Conservation (phyloP, 2,329 filamentous ascomycete genomes). For the Penicillium frequentans region DNA sequence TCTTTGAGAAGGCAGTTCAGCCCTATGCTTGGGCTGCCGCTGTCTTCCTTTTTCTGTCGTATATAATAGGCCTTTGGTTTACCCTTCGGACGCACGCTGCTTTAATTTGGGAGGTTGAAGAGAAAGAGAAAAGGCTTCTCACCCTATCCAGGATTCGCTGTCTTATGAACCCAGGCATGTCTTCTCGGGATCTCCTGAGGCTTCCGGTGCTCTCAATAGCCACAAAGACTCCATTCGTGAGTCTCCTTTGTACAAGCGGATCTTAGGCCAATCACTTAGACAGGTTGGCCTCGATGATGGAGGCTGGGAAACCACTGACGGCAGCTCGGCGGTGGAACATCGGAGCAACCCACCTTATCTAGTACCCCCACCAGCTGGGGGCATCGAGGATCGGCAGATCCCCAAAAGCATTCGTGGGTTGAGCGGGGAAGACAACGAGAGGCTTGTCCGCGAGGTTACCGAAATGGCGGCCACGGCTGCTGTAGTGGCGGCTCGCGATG, state of each 20-base stretch:
- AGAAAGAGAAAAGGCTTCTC: conserved; percentile 58
- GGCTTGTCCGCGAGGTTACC: conserved; percentile 79
- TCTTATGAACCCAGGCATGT: conserved; percentile 37
- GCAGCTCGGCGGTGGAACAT: conserved; percentile 21
- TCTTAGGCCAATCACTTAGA: conserved; percentile 84
- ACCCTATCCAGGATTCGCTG: conserved; percentile 26
- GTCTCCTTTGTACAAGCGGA: conserved; percentile 87
- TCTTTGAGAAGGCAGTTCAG: conserved; percentile 86
- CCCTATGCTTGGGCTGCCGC: conserved; percentile 93
- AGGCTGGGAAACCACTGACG: conserved; percentile 38
- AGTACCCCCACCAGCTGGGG: conserved; percentile 68
- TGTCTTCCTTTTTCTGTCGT: conserved; percentile 82
- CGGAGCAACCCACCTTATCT: conserved; percentile 60
- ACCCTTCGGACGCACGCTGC: conserved; percentile 94
- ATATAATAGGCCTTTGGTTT: conserved; percentile 91
- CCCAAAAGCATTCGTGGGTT: conserved; percentile 59
- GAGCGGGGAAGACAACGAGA: conserved; percentile 77
- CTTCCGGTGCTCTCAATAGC: conserved; percentile 44
- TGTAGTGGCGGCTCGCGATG: conserved; percentile 80
- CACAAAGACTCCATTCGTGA: conserved; percentile 73
- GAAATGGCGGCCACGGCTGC: conserved; percentile 93
- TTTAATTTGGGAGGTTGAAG: conserved; percentile 89
- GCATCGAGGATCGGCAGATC: conserved; percentile 38
- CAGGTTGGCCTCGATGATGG: conserved; percentile 70
- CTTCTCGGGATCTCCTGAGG: conserved; percentile 30